Conservation (phyloP, 345 rosid species). For the Ricinus communis region DNA sequence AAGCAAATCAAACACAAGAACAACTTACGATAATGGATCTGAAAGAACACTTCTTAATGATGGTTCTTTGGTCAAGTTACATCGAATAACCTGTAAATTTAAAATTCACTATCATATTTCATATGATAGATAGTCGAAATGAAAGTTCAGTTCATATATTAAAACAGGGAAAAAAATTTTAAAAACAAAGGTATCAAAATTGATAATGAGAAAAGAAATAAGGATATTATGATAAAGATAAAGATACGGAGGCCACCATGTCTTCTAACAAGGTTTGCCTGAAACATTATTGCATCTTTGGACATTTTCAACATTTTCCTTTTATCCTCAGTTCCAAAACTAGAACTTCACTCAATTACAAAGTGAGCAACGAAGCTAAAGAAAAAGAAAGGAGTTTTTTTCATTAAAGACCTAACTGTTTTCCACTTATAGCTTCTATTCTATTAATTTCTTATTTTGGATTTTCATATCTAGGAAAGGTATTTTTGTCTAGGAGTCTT, state of each 20-base stretch:
- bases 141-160: constrained; percentile 5
- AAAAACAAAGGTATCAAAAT: not conserved
- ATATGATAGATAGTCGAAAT: constrained; percentile 30
- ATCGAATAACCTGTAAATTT: constrained; percentile 60
- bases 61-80: constrained; percentile 65
- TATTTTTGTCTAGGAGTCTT: not conserved
- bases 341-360: not conserved
- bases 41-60: constrained; percentile 96
- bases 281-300: not conserved
- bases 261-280: not conserved
- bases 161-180: not conserved
- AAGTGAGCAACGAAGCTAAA: not conserved
- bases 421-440: not conserved
- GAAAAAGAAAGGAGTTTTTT: not conserved
- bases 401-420: not conserved
- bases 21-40: constrained; percentile 92
- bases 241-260: not conserved
- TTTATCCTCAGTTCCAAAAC: not conserved
- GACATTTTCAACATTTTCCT: not conserved
- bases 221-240: not conserved
- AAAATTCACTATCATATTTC: constrained; percentile 39
- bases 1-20: constrained; percentile 21
- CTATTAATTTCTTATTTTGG: not conserved
- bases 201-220: not conserved
- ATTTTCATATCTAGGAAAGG: not conserved